Evolutionary conservation across 148 eudicot species (phyloP).

Genomic region (Rhododendron henanense): DNA sequence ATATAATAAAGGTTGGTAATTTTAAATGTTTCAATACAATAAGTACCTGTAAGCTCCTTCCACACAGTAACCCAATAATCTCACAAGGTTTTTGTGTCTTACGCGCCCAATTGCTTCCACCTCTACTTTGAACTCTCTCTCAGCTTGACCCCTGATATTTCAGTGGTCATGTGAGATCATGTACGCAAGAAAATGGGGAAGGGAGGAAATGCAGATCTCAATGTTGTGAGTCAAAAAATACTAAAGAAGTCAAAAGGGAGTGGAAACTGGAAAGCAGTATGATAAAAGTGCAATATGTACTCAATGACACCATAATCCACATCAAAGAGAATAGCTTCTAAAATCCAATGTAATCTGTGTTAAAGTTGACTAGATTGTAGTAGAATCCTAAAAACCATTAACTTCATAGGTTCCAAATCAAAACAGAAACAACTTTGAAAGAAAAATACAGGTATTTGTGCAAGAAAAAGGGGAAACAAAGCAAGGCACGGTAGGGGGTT

Average conservation of each 20-base stretch:
- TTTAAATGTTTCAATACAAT: not conserved
- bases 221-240: not conserved
- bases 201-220: not conserved
- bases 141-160: conserved; percentile 87
- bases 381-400: not conserved
- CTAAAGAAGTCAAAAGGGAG: not conserved
- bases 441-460: not conserved
- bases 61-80: conserved; percentile 91
- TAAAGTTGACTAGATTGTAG: not conserved
- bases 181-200: not conserved
- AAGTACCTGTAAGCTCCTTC: conserved; percentile 92
- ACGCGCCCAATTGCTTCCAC: conserved; percentile 98
- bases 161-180: conserved; percentile 15
- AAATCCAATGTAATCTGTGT: not conserved
- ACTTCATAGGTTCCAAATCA: not conserved
- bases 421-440: not conserved
- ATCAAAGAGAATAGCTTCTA: not conserved
- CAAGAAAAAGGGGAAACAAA: conserved; percentile 2
- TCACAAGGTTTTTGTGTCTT: conserved; percentile 90
- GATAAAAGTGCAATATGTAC: conserved; percentile 6
- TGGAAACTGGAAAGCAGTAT: not conserved
- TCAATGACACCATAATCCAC: not conserved
- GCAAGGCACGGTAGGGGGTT: not conserved
- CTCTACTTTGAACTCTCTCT: conserved; percentile 94
- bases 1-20: not conserved